Evolutionary conservation across 805 yeast species (phyloP).

Genomic region (Lipomyces sp.): DNA sequence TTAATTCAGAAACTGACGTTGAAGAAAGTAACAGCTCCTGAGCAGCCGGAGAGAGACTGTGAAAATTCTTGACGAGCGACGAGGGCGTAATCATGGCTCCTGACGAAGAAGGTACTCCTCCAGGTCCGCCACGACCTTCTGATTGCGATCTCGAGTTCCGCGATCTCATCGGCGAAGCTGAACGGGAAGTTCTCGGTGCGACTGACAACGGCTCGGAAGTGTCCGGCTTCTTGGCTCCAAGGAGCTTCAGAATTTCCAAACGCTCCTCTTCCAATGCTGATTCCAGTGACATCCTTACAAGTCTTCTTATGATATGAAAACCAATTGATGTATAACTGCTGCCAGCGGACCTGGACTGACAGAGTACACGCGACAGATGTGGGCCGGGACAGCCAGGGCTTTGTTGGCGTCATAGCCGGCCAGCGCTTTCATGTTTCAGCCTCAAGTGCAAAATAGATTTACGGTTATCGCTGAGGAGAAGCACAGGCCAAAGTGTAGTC

Average conservation of each 20-base stretch:
- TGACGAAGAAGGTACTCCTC: not conserved
- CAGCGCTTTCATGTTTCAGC: not conserved
- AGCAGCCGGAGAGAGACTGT: conserved; percentile 33
- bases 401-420: not conserved
- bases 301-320: not conserved
- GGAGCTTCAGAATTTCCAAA: conserved; percentile 39
- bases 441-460: not conserved
- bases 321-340: not conserved
- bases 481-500: too few species aligned
- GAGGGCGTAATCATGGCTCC: conserved; percentile 32
- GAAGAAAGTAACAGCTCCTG: conserved; percentile 34
- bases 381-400: not conserved
- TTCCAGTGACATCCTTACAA: conserved; percentile 37
- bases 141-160: conserved; percentile 19
- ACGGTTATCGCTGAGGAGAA: not conserved
- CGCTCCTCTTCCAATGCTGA: conserved; percentile 41
- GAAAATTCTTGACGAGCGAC: conserved; percentile 31
- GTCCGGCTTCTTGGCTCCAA: conserved; percentile 20
- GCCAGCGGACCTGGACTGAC: not conserved
- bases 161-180: conserved; percentile 34
- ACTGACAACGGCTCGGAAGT: conserved; percentile 7
- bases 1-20: conserved; percentile 27
- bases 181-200: conserved; percentile 25
- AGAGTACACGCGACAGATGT: not conserved
- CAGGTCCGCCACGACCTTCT: conserved; percentile 8